Base-by-base conservation (phyloP, 1,139 yeast genomes). In the Eremothecium sinecaudum region DNA sequence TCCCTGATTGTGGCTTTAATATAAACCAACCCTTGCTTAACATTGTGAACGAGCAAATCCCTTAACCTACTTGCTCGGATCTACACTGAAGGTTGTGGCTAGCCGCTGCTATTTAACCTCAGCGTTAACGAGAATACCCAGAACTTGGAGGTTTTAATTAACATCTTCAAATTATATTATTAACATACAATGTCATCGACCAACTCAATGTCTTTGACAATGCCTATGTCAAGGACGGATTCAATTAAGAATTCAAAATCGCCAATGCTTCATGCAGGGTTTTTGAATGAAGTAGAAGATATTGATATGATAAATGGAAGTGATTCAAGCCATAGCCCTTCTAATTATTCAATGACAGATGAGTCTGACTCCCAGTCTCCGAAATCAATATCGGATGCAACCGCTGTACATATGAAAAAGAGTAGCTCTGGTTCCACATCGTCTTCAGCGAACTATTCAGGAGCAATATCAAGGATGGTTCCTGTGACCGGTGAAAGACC, bases 401-500 rank as follows among this genome's bases (percentile, higher is more conserved):
- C 25, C 7, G 18, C 26, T 4, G 18, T 24, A 8, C 29, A 37
- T 20, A 5, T 36, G 11, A 30, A 32, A 24, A 18, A 29, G 18
- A 28, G 25, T 19, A 29, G 35, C 11, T 16, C 25, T 6, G 28
- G 25, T 13, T 17, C 27, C 43, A 24, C 24, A 10, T 30, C 37
- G 4, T 12, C 34, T 4, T 14, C 37, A 9, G 24, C 34, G 7
- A 21, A 20, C 11, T 18, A 21, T 4, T 24, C 33, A 5, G 34
- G 24, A 5, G 78, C 81, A 32, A 76, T 80, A 28, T 77, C 84
- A 7, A 79, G 84, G 24, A 71, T 80, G 2, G 79, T 80, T 38
- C 90, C 90, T 2, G 82, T 79, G 2, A 77, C 86, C 6, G 87
- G 87, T 23, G 87, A 79, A 50, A 73, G 83, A 51, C 87, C 87